Evolutionary conservation across 164 flowering plant species (phyloP), one percentile per base, ranked within the genome.

Genomic region (Piper longum): DNA sequence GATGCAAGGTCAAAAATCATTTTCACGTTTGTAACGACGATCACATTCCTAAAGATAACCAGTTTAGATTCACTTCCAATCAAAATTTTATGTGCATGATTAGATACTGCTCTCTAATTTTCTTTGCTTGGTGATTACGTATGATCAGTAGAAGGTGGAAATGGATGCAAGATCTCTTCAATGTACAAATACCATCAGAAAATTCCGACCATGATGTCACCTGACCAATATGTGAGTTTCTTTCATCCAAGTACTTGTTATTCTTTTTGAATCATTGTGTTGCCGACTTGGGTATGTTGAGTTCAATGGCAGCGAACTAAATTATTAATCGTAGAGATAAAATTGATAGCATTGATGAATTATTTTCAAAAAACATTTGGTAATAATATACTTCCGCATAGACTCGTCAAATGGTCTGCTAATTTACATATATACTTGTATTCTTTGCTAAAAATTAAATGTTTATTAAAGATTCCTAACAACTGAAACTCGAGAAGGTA

Each of bases 1-100:
- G 44, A 59, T 48, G 16, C 64, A 70, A 62, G 72, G 70, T 73
- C 51, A 44, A 59, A 3, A 7, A n/a, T 0, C 4, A 9, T 12
- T 45, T 12, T n/a, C 19, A 40, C 4, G 6, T 26, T 26, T 26
- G 36, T 26, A 26, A 26, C 36, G 36, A 26, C 36, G 36, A 26
- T 26, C 36, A 26, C 36, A 26, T 26, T 26, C 36, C 36, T 26
- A 26, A 26, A 26, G 36, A 26, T 26, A 26, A 26, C 36, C 36
- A 26, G 36, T 26, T 26, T 26, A 26, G 36, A 26, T 26, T 26
- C 36, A 26, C 36, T 26, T 26, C 36, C 36, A 26, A 26, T 26
- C 36, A 26, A 26, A 26, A 26, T 26, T 1, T 26, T 26, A 26
- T 26, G 36, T 26, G 36, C 36, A 26, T 26, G 36, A 26, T 26